phyloP scores from a whole-genome alignment of 2,329 filamentous ascomycete species.

The Helicocarpus griseus region DNA sequence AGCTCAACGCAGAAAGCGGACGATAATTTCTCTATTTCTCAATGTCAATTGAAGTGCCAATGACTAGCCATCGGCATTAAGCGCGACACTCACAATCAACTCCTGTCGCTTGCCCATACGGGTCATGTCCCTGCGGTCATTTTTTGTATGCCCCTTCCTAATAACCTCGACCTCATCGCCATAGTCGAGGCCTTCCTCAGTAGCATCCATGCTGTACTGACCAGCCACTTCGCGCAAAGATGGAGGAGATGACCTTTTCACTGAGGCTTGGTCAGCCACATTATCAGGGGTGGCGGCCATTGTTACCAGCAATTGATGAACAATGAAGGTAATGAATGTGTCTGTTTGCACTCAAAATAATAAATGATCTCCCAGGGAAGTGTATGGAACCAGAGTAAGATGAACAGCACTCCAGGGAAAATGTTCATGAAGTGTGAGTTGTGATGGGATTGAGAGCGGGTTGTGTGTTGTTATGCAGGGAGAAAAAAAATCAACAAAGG shows the following conservation, averaged over 20 bases:
- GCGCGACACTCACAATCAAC: constrained; percentile 18
- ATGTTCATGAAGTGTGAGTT: no score
- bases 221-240: not conserved
- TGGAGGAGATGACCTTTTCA: constrained; percentile 1
- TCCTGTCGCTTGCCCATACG: constrained; percentile 26
- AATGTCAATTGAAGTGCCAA: not conserved
- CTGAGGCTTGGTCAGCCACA: not conserved
- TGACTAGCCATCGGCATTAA: not conserved
- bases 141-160: no score
- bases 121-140: constrained; percentile 24
- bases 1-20: constrained; percentile 25
- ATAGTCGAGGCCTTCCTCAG: constrained; percentile 3
- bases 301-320: not conserved
- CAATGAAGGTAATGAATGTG: no score
- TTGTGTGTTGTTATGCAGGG: no score
- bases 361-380: no score
- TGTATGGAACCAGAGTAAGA: no score
- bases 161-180: constrained; percentile 1
- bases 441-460: no score
- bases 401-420: no score
- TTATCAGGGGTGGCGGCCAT: not conserved
- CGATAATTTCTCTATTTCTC: constrained; percentile 22
- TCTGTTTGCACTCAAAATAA: no score
- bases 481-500: no score
- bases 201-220: constrained; percentile 4